Percentiles rank a stretch among this genome's conserved stretches.
Conservation (phyloP, 1,139 yeast genomes). For the Chernovozyma sophiae-reginae region DNA sequence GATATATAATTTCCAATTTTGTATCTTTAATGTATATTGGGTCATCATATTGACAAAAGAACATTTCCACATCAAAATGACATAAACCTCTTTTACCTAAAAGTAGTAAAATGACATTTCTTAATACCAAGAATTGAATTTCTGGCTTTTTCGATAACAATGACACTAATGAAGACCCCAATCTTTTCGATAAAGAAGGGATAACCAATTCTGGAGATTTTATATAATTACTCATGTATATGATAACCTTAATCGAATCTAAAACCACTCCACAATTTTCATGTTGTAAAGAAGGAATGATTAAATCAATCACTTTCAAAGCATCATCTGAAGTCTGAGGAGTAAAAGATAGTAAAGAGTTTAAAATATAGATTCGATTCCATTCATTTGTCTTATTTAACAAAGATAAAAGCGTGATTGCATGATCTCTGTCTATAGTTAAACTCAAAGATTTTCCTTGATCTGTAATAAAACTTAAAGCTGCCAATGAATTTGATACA, state of each 20-base stretch:
- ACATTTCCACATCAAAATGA: conserved; percentile 65
- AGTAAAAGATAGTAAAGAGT: conserved; percentile 63
- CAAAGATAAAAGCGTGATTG: conserved; percentile 46
- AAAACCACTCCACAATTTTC: conserved; percentile 79
- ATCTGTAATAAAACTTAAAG: conserved; percentile 65
- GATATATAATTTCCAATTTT: conserved; percentile 78
- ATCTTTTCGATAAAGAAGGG: conserved; percentile 53
- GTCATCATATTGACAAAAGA: conserved; percentile 80
- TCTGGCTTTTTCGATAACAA: conserved; percentile 77
- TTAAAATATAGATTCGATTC: conserved; percentile 71
- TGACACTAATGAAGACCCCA: conserved; percentile 71
- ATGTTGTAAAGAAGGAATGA: conserved; percentile 73
- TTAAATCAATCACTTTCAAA: conserved; percentile 58
- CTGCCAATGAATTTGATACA: conserved; percentile 69
- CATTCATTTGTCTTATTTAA: conserved; percentile 68
- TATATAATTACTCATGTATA: conserved; percentile 72
- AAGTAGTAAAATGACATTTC: conserved; percentile 75
- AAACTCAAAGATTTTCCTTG: conserved; percentile 45
- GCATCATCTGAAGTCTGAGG: conserved; percentile 72
- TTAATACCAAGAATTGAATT: conserved; percentile 73
- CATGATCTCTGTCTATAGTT: conserved; percentile 54
- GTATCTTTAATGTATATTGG: conserved; percentile 88
- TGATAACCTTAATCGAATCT: conserved; percentile 67
- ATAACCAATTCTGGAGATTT: conserved; percentile 36
- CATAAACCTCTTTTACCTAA: conserved; percentile 63